These are phyloP conservation scores for Aureobasidium lini DNA, from an alignment of 2,329 filamentous ascomycete species.

Conservation along the genomic window DNA sequence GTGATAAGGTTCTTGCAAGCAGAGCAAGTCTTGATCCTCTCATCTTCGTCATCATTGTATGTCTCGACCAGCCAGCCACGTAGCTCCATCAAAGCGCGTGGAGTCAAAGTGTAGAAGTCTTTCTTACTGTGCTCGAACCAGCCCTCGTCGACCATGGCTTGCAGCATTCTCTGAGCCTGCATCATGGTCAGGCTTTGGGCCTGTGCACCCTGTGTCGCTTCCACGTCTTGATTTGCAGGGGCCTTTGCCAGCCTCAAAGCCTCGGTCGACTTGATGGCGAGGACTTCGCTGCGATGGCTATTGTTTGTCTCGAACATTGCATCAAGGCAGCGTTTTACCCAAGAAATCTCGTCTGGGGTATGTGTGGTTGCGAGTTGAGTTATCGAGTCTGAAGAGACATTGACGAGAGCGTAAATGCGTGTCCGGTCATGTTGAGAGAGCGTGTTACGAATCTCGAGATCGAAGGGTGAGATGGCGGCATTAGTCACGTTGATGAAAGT, in stretches of 20 bases:
- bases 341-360: conserved; percentile 76
- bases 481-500: conserved; percentile 65
- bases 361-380: conserved; percentile 82
- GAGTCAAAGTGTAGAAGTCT: conserved; percentile 68
- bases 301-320: conserved; percentile 90
- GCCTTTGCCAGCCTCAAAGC: conserved; percentile 57
- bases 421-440: conserved; percentile 55
- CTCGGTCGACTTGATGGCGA: conserved; percentile 74
- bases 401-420: conserved; percentile 76
- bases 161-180: conserved; percentile 68
- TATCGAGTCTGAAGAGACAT: conserved; percentile 74
- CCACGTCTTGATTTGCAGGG: not conserved
- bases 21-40: conserved; percentile 74
- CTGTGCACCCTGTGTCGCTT: not conserved
- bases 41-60: conserved; percentile 68
- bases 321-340: conserved; percentile 79
- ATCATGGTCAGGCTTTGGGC: conserved; percentile 57
- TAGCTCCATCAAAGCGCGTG: conserved; percentile 77
- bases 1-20: conserved; percentile 89
- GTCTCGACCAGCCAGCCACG: conserved; percentile 75
- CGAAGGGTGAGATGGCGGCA: conserved; percentile 65
- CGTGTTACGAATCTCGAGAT: conserved; percentile 76
- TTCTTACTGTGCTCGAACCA: conserved; percentile 73
- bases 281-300: conserved; percentile 66
- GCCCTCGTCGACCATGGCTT: conserved; percentile 63